Conservation (phyloP, 305 asterid species). For the Fraxinus nigra region DNA sequence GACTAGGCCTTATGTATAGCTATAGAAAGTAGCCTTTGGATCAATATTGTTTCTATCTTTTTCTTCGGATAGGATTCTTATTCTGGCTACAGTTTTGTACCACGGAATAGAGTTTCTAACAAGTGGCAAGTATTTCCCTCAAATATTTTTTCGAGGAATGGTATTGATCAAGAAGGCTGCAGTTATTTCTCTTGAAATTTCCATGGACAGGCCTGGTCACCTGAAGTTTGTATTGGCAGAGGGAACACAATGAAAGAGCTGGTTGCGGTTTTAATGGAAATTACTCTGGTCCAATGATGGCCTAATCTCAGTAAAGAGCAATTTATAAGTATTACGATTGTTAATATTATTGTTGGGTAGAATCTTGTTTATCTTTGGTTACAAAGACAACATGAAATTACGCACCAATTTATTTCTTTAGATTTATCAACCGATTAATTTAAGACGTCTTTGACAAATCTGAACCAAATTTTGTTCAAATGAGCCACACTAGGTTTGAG, state of each 20-base stretch:
- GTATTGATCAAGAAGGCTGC: neutral
- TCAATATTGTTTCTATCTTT: neutral
- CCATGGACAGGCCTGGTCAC: neutral
- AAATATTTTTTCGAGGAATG: neutral
- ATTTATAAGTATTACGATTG: neutral
- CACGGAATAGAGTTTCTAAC: neutral
- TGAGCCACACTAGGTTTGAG: neutral
- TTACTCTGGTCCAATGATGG: neutral
- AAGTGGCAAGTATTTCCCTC: neutral
- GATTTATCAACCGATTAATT: neutral
- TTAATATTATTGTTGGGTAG: neutral
- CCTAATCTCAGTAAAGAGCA: neutral
- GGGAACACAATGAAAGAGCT: neutral
- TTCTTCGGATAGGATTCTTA: neutral
- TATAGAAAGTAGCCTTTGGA: neutral
- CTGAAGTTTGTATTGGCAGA: neutral
- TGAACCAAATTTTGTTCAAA: neutral
- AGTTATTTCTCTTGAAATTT: neutral
- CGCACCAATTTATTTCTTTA: neutral
- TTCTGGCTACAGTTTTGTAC: neutral
- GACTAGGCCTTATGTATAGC: neutral
- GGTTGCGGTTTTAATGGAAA: constrained; percentile 1
- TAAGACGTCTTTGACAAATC: neutral
- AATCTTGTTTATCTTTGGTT: neutral
- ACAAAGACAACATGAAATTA: neutral